phyloP scores from a whole-genome alignment of 371 early-diverging fungal species.

The Syncephalis plumigaleata region DNA sequence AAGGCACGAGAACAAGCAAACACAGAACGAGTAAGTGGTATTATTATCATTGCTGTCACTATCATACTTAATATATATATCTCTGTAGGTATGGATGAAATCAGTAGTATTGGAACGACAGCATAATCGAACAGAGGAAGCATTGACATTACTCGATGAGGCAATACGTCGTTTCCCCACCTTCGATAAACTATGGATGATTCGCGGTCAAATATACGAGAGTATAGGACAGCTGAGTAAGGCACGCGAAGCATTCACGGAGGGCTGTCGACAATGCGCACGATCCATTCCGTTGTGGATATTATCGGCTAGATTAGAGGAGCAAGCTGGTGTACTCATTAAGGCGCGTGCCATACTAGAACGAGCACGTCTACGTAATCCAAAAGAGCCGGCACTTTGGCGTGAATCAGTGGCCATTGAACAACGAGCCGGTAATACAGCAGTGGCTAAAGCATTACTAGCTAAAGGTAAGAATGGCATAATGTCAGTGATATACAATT shows the following conservation, averaged over 20 bases:
- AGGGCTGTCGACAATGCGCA: constrained; percentile 64
- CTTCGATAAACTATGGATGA: constrained; percentile 86
- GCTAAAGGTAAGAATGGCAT: constrained; percentile 41
- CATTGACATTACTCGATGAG: constrained; percentile 46
- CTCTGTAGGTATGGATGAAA: constrained; percentile 83
- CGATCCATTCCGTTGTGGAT: constrained; percentile 71
- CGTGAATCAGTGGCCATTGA: constrained; percentile 76
- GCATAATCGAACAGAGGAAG: constrained; percentile 39
- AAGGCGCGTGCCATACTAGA: constrained; percentile 79
- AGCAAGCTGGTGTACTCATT: constrained; percentile 43
- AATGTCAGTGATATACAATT: not conserved
- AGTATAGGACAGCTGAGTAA: constrained; percentile 24
- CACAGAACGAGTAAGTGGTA: constrained; percentile 18
- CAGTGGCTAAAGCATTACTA: constrained; percentile 59
- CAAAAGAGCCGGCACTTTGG: constrained; percentile 72
- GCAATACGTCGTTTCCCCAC: constrained; percentile 52
- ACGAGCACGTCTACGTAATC: constrained; percentile 67
- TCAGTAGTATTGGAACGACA: constrained; percentile 75
- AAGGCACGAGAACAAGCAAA: constrained; percentile 56
- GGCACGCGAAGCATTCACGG: constrained; percentile 62
- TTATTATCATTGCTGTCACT: not conserved
- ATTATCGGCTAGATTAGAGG: constrained; percentile 59
- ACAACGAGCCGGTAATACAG: constrained; percentile 40
- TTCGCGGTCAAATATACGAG: constrained; percentile 66
- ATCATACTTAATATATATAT: not conserved